A percentile compares a stretch with the other conserved stretches of the same genome.
Evolutionary conservation across 2,329 filamentous ascomycete species (phyloP).

Genomic region (Ascochyta viciae-villosae): DNA sequence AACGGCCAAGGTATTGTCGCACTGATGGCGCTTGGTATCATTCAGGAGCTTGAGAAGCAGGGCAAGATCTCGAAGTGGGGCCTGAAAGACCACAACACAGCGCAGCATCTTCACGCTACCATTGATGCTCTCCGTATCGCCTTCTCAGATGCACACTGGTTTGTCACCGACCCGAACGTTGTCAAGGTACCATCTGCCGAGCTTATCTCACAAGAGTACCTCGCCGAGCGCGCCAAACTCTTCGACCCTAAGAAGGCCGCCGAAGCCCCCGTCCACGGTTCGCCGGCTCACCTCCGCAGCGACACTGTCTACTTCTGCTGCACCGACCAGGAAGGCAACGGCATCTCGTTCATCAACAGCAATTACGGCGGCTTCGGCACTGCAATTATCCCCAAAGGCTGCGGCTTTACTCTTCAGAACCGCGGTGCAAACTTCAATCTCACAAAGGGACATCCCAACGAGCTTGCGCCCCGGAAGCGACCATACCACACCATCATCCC

Average conservation of each 20-base stretch:
- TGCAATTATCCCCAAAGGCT: constrained; percentile 80
- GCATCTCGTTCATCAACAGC: constrained; percentile 95
- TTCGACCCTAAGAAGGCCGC: constrained; percentile 63
- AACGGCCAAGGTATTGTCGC: constrained; percentile 97
- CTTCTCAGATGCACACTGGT: constrained; percentile 91
- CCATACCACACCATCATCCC: constrained; percentile 99
- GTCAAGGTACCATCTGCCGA: constrained; percentile 71
- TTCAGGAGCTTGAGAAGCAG: constrained; percentile 81
- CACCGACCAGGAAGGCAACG: constrained; percentile 83
- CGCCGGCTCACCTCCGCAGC: constrained; percentile 77
- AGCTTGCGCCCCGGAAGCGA: constrained; percentile 78
- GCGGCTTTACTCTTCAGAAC: constrained; percentile 94
- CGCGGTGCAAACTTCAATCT: constrained; percentile 88
- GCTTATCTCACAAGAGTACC: constrained; percentile 76
- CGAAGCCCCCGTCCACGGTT: constrained; percentile 70
- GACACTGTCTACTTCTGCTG: constrained; percentile 96
- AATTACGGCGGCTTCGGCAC: constrained; percentile 92
- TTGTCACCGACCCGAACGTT: constrained; percentile 81
- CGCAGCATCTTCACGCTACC: constrained; percentile 77
- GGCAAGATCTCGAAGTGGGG: constrained; percentile 77
- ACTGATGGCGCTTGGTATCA: constrained; percentile 89
- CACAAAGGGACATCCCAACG: constrained; percentile 75
- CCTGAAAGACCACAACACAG: constrained; percentile 78
- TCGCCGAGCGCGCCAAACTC: constrained; percentile 71
- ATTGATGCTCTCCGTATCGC: constrained; percentile 88